phyloP scores from a whole-genome alignment of 441 rosid species.

The Adansonia rubrostipa region DNA sequence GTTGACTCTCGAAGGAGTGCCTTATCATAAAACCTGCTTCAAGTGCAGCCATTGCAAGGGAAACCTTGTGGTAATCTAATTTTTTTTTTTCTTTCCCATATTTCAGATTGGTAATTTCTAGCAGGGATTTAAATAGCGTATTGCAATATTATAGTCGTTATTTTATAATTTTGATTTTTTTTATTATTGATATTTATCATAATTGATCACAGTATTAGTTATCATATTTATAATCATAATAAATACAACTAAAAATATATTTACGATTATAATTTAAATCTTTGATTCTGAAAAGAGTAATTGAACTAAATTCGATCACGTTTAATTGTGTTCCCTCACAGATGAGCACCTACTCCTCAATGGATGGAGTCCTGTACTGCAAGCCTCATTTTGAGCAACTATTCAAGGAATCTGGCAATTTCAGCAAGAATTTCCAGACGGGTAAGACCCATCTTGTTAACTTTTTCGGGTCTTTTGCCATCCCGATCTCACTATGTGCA shows the following conservation, averaged over 20 bases:
- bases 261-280: too few relatives aligned
- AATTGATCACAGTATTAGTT: too few relatives aligned
- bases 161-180: too few relatives aligned
- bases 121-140: neutral
- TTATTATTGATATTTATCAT: too few relatives aligned
- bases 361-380: slow-evolving; percentile 96
- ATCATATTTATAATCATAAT: too few relatives aligned
- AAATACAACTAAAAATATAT: too few relatives aligned
- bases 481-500: too few relatives aligned
- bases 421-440: slow-evolving; percentile 86
- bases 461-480: neutral
- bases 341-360: slow-evolving; percentile 97
- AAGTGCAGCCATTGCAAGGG: slow-evolving; percentile 97
- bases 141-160: too few relatives aligned
- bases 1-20: slow-evolving; percentile 82
- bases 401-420: slow-evolving; percentile 95
- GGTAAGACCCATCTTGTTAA: slow-evolving; percentile 36
- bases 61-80: slow-evolving; percentile 67
- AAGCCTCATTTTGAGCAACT: slow-evolving; percentile 96
- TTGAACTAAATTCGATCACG: neutral
- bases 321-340: slow-evolving; percentile 23
- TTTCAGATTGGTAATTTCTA: neutral
- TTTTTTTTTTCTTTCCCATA: neutral
- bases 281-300: neutral
- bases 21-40: slow-evolving; percentile 94